Conservation (phyloP, 2,329 filamentous ascomycete species). For the Sclerotinia trifoliorum region DNA sequence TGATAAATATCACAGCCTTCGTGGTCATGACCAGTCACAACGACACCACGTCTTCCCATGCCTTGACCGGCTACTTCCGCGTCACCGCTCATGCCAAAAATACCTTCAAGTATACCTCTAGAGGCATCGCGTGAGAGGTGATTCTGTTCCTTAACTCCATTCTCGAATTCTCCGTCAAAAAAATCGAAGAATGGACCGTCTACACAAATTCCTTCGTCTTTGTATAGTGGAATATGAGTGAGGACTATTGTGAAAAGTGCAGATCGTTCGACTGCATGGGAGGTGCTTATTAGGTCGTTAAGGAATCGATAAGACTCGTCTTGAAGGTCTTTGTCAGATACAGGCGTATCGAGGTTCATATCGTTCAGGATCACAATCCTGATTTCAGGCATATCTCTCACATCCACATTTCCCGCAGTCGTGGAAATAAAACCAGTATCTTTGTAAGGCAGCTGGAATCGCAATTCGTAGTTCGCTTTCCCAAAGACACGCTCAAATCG, state of each 20-base stretch:
- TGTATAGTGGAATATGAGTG: constrained; percentile 90
- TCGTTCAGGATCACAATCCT: constrained; percentile 86
- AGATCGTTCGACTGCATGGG: constrained; percentile 57
- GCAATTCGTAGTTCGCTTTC: constrained; percentile 84
- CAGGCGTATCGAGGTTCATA: constrained; percentile 89
- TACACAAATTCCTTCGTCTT: constrained; percentile 75
- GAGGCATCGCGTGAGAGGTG: constrained; percentile 74
- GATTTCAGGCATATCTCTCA: constrained; percentile 62
- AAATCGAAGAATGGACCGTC: constrained; percentile 84
- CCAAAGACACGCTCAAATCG: constrained; percentile 87
- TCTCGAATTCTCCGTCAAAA: constrained; percentile 61
- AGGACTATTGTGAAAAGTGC: constrained; percentile 78
- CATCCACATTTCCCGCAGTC: constrained; percentile 46
- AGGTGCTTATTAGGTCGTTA: constrained; percentile 63
- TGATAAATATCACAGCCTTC: constrained; percentile 90
- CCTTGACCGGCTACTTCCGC: constrained; percentile 57
- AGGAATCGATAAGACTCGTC: constrained; percentile 75
- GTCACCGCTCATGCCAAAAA: constrained; percentile 74
- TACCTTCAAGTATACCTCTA: constrained; percentile 74
- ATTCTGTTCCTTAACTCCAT: constrained; percentile 85
- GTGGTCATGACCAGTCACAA: constrained; percentile 94
- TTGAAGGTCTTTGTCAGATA: constrained; percentile 64
- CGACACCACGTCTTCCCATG: constrained; percentile 68
- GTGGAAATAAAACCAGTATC: constrained; percentile 33
- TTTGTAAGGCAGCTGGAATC: constrained; percentile 59